phyloP scores from a whole-genome alignment of 352 stramenopile genomes.

The Pythium plurisporium region DNA sequence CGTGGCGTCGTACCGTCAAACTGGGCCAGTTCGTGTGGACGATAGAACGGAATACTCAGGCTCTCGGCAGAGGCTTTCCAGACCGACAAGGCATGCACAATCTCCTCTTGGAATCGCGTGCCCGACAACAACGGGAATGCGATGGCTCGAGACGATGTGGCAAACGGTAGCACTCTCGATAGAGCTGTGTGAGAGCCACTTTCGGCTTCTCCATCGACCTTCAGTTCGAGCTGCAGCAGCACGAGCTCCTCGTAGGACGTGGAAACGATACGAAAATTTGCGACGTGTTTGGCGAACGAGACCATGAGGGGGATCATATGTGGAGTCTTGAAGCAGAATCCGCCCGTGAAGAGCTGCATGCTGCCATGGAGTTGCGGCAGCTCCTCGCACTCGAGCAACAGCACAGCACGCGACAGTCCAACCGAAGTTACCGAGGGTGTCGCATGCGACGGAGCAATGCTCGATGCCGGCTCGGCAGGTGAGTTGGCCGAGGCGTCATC shows the following conservation, averaged over 20 bases:
- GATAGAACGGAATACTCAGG: constrained; percentile 51
- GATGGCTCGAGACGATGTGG: constrained; percentile 21
- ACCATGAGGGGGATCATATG: constrained; percentile 59
- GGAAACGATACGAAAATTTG: constrained; percentile 41
- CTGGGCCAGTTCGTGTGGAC: constrained; percentile 38
- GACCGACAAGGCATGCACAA: constrained; percentile 41
- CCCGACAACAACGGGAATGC: constrained; percentile 56
- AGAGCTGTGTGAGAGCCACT: constrained; percentile 5
- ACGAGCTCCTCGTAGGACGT: constrained; percentile 64
- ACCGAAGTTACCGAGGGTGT: constrained; percentile 7
- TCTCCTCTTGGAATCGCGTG: constrained; percentile 60
- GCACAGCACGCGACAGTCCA: constrained; percentile 29
- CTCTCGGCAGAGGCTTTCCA: constrained; percentile 52
- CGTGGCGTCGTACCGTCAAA: constrained; percentile 43
- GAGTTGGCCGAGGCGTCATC: background rate
- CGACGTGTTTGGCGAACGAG: constrained; percentile 54
- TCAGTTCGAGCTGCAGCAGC: constrained; percentile 52
- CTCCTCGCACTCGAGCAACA: constrained; percentile 48
- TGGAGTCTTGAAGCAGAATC: constrained; percentile 54
- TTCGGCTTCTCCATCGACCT: background rate
- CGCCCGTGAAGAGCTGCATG: constrained; percentile 49
- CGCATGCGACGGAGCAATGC: constrained; percentile 14
- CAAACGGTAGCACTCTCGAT: constrained; percentile 37
- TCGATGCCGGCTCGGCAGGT: constrained; percentile 3
- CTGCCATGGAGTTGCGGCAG: constrained; percentile 39